Percentiles rank a stretch among this genome's conserved stretches.
These are phyloP conservation scores for Phytopythium vexans DNA, from an alignment of 352 stramenopile genomes.

Conservation along the genomic window DNA sequence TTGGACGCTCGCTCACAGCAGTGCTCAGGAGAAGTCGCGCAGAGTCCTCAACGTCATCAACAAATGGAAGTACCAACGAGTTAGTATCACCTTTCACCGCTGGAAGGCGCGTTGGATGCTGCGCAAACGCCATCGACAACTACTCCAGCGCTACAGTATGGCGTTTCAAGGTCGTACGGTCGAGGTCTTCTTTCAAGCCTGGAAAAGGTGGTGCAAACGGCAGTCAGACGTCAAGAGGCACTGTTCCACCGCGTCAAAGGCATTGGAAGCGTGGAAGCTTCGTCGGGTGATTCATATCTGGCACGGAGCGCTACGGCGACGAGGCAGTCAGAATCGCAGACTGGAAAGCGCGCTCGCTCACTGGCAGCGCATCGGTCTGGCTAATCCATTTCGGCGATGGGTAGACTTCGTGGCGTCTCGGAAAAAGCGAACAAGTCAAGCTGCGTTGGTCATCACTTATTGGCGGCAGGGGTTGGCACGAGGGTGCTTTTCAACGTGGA, in stretches of 20 bases:
- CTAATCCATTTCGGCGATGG: constrained; percentile 11
- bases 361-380: constrained; percentile 17
- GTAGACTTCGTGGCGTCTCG: not conserved
- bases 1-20: constrained; percentile 15
- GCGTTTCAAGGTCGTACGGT: constrained; percentile 13
- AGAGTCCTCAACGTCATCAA: constrained; percentile 13
- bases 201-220: constrained; percentile 12
- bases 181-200: constrained; percentile 20
- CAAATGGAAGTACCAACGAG: constrained; percentile 22
- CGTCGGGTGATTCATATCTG: constrained; percentile 4
- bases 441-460: not conserved
- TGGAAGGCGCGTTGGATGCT: constrained; percentile 35
- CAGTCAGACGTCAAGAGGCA: not conserved
- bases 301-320: not conserved
- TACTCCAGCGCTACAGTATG: constrained; percentile 12
- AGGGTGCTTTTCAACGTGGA: not conserved
- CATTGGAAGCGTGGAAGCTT: constrained; percentile 4
- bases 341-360: constrained; percentile 12
- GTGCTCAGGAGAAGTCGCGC: constrained; percentile 9
- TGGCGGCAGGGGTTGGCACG: not conserved
- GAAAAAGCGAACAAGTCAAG: not conserved
- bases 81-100: constrained; percentile 19
- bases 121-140: constrained; percentile 18
- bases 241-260: not conserved
- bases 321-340: constrained; percentile 1